Percentiles rank a stretch among this genome's conserved stretches.
Evolutionary conservation across 495 filamentous ascomycete species (phyloP).

Genomic region (Podospora pseudocomata): DNA sequence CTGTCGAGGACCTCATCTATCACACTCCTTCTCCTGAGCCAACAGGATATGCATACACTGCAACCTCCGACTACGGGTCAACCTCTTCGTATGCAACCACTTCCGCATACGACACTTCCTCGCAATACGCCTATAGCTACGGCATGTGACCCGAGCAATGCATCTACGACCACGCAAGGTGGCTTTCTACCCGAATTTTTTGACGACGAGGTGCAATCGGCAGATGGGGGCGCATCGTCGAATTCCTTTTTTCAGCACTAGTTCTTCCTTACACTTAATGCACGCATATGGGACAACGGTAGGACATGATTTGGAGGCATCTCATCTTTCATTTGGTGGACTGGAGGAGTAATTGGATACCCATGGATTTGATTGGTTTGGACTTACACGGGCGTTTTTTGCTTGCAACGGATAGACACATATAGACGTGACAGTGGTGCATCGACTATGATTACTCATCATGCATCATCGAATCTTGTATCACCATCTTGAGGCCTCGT

Average conservation of each 20-base stretch:
- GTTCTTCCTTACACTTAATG: background rate
- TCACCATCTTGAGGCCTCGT: background rate
- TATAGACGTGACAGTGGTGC: background rate
- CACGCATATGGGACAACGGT: background rate
- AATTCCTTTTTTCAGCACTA: background rate
- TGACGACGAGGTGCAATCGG: background rate
- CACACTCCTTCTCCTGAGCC: constrained; percentile 24
- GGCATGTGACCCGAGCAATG: background rate
- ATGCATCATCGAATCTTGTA: background rate
- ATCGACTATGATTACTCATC: background rate
- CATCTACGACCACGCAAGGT: background rate
- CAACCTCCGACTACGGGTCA: background rate
- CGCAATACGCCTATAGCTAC: background rate
- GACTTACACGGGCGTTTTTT: background rate
- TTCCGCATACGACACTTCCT: background rate
- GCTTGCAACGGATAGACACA: background rate
- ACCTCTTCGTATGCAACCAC: background rate
- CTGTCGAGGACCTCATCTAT: constrained; percentile 29
- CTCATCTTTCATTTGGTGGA: background rate
- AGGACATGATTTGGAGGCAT: background rate
- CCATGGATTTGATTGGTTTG: background rate
- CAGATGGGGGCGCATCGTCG: background rate
- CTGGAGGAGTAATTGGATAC: background rate
- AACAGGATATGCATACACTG: background rate
- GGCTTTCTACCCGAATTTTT: background rate